Evolutionary conservation across 2,329 filamentous ascomycete genomes (phyloP), one percentile per base, ranked within the genome.

Genomic region (Phaeophleospora eucalypticola): DNA sequence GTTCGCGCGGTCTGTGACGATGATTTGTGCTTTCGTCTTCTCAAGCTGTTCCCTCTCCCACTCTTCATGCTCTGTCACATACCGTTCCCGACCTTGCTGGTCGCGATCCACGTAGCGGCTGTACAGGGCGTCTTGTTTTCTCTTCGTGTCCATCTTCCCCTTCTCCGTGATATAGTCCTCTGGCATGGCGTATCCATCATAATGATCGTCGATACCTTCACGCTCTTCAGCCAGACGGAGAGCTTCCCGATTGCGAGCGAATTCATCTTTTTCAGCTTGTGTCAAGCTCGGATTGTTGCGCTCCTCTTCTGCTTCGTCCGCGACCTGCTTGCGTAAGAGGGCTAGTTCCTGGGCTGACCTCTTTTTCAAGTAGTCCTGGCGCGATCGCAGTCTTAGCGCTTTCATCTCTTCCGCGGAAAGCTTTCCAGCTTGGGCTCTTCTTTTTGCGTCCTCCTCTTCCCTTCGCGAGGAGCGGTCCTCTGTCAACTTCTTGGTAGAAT

Each of bases 151-250:
- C 52, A 95, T 84, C 63, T 94, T 93, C 17, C 89, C 89, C 68
- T 91, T 90, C 65, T 94, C 89, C 0, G 87, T 95, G 52, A 95
- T 91, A 64, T 95, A 95, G 65, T 96, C 89, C 54, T 96, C 90
- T 0, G 91, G 93, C 72, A 98, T 84, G 56, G 84, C 79, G 69
- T 97, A 98, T 2, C 91, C 91, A 71, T 96, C 90, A 16, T 84
- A 80, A 65, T 95, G 83, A 58, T 97, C 91, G 64, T 97, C 90
- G 54, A 98, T 95, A 36, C 81, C 80, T 45, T 91, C 73, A 17
- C 91, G 79, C 65, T 94, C 89, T 68, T 96, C 58, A 61, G 73
- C 72, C 64, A 75, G 61, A 59, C 71, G 70, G 60, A 70, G 56
- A 46, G 70, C 70, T 67, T 97, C 88, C 37, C 87, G 76, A 62